These are phyloP conservation scores for Simplicillium aogashimaense DNA, from an alignment of 2,329 filamentous ascomycete species.

Conservation along the genomic window DNA sequence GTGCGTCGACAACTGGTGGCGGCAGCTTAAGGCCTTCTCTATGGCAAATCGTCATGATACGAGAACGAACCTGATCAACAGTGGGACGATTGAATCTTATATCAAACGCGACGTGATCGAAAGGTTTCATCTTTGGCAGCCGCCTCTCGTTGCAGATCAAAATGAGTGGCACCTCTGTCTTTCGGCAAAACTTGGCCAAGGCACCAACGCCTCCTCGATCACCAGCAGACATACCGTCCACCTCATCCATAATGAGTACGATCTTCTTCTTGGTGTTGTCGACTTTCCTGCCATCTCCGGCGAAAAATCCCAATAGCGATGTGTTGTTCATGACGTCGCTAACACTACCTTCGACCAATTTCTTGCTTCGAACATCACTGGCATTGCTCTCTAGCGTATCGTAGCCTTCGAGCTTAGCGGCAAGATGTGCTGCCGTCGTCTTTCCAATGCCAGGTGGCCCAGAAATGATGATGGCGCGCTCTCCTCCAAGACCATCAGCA, in stretches of 20 bases:
- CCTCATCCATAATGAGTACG: conserved; percentile 96
- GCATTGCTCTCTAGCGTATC: conserved; percentile 94
- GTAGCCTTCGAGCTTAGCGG: conserved; percentile 85
- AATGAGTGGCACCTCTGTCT: conserved; percentile 89
- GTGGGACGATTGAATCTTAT: conserved; percentile 83
- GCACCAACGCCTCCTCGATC: conserved; percentile 94
- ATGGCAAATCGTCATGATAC: conserved; percentile 91
- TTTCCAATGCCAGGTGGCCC: conserved; percentile 96
- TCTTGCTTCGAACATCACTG: conserved; percentile 92
- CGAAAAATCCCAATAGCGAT: conserved; percentile 84
- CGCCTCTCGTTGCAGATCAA: conserved; percentile 95
- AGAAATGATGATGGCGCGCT: conserved; percentile 87
- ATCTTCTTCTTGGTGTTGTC: conserved; percentile 82
- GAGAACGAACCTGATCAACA: conserved; percentile 79
- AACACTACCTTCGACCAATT: conserved; percentile 81
- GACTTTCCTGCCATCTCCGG: conserved; percentile 70
- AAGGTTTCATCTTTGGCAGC: conserved; percentile 96
- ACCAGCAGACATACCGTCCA: conserved; percentile 96
- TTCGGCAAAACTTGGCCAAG: conserved; percentile 87
- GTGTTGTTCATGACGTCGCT: conserved; percentile 88
- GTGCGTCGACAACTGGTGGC: conserved; percentile 71
- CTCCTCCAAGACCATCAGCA: conserved; percentile 71
- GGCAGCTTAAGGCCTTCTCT: conserved; percentile 84
- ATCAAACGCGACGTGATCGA: conserved; percentile 77
- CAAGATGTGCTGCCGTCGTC: conserved; percentile 90